Percentiles rank a stretch among this genome's conserved stretches.
Conservation (phyloP, 1,284 basidiomycete genomes). For the Wolfiporia cocos region DNA sequence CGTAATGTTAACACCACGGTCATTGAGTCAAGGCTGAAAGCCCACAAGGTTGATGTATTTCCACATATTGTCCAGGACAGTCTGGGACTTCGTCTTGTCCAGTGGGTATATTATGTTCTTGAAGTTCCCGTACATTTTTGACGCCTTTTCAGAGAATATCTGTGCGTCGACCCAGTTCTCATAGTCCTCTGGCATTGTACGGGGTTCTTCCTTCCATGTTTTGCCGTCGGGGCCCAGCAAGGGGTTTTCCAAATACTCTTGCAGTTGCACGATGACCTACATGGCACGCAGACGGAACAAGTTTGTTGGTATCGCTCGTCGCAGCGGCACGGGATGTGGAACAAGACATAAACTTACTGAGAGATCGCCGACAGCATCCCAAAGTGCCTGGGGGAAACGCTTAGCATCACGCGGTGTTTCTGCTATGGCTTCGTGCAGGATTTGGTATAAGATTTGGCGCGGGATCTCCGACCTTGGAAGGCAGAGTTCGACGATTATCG, state of each 20-base stretch:
- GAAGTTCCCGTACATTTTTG: slow-evolving; percentile 40
- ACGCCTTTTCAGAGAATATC: slow-evolving; percentile 49
- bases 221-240: slow-evolving; percentile 47
- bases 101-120: slow-evolving; percentile 56
- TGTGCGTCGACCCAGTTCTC: slow-evolving; percentile 64
- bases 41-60: slow-evolving; percentile 51
- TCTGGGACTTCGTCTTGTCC: slow-evolving; percentile 41
- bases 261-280: slow-evolving; percentile 57
- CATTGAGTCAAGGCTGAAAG: slow-evolving; percentile 5
- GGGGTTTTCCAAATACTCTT: slow-evolving; percentile 53
- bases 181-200: slow-evolving; percentile 50
- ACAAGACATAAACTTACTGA: slow-evolving; percentile 53
- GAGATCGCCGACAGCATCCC: slow-evolving; percentile 73
- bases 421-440: slow-evolving; percentile 61
- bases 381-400: slow-evolving; percentile 68
- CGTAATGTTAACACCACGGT: background rate
- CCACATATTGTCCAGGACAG: slow-evolving; percentile 58
- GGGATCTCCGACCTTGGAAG: slow-evolving; percentile 64
- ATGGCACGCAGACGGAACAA: too few relatives aligned
- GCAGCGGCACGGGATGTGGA: too few relatives aligned
- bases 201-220: slow-evolving; percentile 39
- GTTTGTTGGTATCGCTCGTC: too few relatives aligned
- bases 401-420: slow-evolving; percentile 66
- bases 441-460: slow-evolving; percentile 52
- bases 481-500: slow-evolving; percentile 72